Evolutionary conservation across 805 yeast genomes (phyloP), one percentile per base, ranked within the genome.

Genomic region (Maudiozyma saulgeensis): DNA sequence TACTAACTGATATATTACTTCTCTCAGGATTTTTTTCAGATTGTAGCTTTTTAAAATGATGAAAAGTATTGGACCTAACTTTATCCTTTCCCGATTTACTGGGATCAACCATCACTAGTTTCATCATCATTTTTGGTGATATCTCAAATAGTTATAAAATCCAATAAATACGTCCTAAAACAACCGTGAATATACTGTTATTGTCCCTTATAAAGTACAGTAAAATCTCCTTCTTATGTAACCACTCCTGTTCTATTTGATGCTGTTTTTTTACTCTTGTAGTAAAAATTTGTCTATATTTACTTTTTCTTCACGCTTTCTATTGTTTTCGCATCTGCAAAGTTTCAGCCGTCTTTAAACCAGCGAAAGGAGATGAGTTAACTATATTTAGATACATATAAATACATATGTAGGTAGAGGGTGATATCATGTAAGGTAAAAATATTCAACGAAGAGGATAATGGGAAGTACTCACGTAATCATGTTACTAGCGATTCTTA

Each of bases 21-120:
- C 18, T 35, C 18, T 35, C 38, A 35, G 16, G 18, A 16, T 15
- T 16, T 16, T 35, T n/a, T 35, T 35, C 18, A 13, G 18, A 7
- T 35, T 35, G 32, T 25, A 21, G 18, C 7, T 41, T 46, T 21
- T 41, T 40, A 28, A 49, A 51, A 44, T 51, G 54, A 41, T 49
- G 54, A 39, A 51, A 51, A 12, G 52, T 51, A 11, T 44, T 49
- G 6, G 52, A 44, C 34, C 54, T 38, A 18, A 51, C 48, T 31
- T 51, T 51, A n/a, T 51, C 51, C 16, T 47, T 40, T 18, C 45
- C 47, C 11, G 52, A 45, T 38, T 52, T 52, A 18, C 51, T 49
- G 13, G 55, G 55, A 32, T 52, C 52, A 5, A 52, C 55, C 52
- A 52, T 52, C 5, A 52, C 55, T 8, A 52, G 44, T 31, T 47